Percentiles rank a stretch among this genome's conserved stretches.
These are phyloP conservation scores for Lipomyces sp. DNA, from an alignment of 805 yeast species.

Conservation along the genomic window DNA sequence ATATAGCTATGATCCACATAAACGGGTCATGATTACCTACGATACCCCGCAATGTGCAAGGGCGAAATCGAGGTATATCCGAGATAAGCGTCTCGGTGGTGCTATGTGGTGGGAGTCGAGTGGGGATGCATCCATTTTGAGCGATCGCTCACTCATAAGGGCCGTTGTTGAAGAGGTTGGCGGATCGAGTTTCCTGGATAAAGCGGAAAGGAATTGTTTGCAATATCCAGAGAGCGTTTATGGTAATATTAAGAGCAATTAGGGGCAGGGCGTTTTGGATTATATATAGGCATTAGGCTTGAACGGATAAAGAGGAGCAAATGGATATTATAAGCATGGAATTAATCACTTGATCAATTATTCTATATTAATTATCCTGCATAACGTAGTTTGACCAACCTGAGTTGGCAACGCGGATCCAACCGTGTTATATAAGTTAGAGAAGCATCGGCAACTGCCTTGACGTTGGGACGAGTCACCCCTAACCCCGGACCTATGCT, in stretches of 20 bases:
- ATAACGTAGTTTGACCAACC: too few relatives aligned
- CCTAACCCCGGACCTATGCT: too few relatives aligned
- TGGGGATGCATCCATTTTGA: conserved; percentile 72
- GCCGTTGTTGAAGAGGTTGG: conserved; percentile 75
- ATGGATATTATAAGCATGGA: too few relatives aligned
- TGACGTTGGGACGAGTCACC: too few relatives aligned
- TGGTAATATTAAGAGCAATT: conserved; percentile 17
- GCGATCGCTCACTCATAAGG: conserved; percentile 93
- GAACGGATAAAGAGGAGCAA: too few relatives aligned
- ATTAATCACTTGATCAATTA: too few relatives aligned
- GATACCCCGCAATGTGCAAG: conserved; percentile 63
- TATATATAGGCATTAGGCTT: too few relatives aligned
- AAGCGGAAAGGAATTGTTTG: conserved; percentile 11
- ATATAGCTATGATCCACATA: conserved; percentile 52
- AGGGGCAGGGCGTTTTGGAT: neutral
- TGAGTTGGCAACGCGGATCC: too few relatives aligned
- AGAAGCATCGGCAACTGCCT: too few relatives aligned
- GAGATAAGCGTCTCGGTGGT: conserved; percentile 63
- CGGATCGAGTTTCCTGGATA: conserved; percentile 37
- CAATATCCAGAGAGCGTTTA: conserved; percentile 27
- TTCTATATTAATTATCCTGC: too few relatives aligned
- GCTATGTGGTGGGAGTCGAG: conserved; percentile 95
- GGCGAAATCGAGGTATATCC: conserved; percentile 64
- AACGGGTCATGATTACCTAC: conserved; percentile 57
- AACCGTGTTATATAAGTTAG: too few relatives aligned